These are phyloP conservation scores for Salvia splendens DNA, from an alignment of 257 asterid species.

Conservation along the genomic window DNA sequence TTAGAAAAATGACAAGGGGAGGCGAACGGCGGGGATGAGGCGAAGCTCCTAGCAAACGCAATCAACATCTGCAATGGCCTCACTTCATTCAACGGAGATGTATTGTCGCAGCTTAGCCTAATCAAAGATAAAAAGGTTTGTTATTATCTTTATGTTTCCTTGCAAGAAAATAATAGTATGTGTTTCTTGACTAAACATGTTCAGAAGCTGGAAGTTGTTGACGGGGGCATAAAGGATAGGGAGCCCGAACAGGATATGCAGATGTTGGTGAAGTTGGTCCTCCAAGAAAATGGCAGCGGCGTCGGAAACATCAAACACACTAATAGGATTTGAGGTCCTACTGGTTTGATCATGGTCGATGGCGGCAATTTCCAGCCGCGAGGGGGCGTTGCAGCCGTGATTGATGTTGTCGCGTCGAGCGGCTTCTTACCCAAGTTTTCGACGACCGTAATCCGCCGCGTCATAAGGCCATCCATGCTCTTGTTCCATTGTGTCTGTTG, in stretches of 20 bases:
- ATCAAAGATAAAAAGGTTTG: constrained; percentile 29
- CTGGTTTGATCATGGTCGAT: no score
- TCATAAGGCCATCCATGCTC: no score
- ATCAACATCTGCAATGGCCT: constrained; percentile 36
- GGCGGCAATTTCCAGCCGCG: no score
- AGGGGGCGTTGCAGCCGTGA: no score
- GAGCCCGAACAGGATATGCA: constrained; percentile 37
- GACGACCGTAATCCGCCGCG: no score
- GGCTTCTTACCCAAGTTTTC: no score
- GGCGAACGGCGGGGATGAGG: constrained; percentile 19
- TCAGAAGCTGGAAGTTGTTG: background rate
- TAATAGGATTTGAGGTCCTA: no score
- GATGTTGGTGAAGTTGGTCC: constrained; percentile 33
- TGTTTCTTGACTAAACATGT: background rate
- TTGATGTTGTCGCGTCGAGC: no score
- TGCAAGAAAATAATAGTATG: no score
- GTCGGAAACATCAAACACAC: constrained; percentile 39
- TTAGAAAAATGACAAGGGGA: no score
- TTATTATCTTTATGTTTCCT: no score
- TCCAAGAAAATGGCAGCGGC: constrained; percentile 23
- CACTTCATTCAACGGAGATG: constrained; percentile 29
- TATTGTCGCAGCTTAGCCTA: constrained; percentile 32
- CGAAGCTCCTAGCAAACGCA: constrained; percentile 43
- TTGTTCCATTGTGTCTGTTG: no score
- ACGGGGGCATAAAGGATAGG: background rate